Percentiles rank a stretch among this genome's conserved stretches.
These are phyloP conservation scores for Xylariaceae sp. DNA, from an alignment of 2,329 filamentous ascomycete genomes.

Conservation along the genomic window DNA sequence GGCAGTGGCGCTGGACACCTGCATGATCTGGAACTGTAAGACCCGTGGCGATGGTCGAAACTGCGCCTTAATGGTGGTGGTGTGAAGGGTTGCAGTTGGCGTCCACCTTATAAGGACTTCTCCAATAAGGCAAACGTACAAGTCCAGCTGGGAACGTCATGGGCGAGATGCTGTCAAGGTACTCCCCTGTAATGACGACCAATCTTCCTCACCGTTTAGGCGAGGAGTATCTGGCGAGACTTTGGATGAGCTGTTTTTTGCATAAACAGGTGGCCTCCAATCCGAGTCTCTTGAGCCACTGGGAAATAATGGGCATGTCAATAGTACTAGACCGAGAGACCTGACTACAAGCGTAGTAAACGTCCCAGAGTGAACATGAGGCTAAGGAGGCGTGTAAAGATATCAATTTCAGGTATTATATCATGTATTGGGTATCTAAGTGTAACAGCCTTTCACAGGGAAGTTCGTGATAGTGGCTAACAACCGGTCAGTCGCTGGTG, in stretches of 20 bases:
- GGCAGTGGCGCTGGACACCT: neutral
- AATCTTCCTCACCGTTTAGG: neutral
- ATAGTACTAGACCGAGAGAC: conserved; percentile 12
- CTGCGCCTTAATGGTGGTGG: no score
- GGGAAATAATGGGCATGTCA: conserved; percentile 14
- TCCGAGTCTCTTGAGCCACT: neutral
- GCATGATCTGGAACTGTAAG: no score
- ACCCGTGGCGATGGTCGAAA: no score
- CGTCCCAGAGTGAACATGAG: neutral
- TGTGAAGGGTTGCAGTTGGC: no score
- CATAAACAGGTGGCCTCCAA: neutral
- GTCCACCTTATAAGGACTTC: no score
- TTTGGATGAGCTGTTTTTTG: neutral
- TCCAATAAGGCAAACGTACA: no score
- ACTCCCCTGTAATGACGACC: conserved; percentile 1
- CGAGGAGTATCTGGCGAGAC: neutral
- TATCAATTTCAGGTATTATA: no score
- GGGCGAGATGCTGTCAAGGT: neutral
- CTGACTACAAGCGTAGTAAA: neutral
- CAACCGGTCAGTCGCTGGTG: neutral
- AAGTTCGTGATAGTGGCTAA: neutral
- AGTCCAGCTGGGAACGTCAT: no score
- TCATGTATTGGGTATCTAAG: conserved; percentile 14
- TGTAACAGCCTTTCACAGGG: neutral
- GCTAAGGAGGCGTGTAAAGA: neutral